Conservation (phyloP, 2,329 filamentous ascomycete genomes). For the Parasarocladium wereldwijsianum region DNA sequence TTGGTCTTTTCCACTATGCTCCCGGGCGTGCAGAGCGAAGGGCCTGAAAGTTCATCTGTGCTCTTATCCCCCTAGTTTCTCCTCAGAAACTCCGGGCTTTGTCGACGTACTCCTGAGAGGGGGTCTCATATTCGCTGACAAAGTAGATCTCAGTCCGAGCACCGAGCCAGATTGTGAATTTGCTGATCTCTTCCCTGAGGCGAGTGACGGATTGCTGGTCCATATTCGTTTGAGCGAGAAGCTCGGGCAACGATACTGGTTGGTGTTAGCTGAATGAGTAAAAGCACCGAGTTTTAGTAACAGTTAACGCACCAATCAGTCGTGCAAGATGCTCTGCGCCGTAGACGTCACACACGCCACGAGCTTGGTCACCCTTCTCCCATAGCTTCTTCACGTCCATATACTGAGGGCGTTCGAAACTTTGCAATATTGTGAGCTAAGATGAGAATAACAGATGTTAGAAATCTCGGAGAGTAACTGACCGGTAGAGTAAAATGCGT, state of each 20-base stretch:
- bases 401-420: slow-evolving; percentile 85
- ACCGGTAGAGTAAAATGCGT: slow-evolving; percentile 75
- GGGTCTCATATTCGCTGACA: slow-evolving; percentile 58
- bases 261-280: background rate
- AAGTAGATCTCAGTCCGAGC: slow-evolving; percentile 70
- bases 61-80: too few species aligned
- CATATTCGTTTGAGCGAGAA: slow-evolving; percentile 97
- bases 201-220: slow-evolving; percentile 80
- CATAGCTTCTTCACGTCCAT: slow-evolving; percentile 60
- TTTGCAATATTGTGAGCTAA: slow-evolving; percentile 19
- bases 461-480: slow-evolving; percentile 11
- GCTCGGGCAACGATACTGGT: slow-evolving; percentile 75
- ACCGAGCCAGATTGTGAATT: slow-evolving; percentile 74
- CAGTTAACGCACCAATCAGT: slow-evolving; percentile 55
- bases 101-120: slow-evolving; percentile 56
- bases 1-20: too few species aligned
- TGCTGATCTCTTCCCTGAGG: slow-evolving; percentile 75
- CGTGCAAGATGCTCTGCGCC: slow-evolving; percentile 85
- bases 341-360: slow-evolving; percentile 67
- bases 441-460: background rate
- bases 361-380: slow-evolving; percentile 47
- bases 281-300: background rate
- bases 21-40: too few species aligned
- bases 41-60: too few species aligned
- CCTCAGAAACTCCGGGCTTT: slow-evolving; percentile 37